These are phyloP conservation scores for Pichia sporocuriosa DNA, from an alignment of 805 yeast genomes.

Conservation along the genomic window DNA sequence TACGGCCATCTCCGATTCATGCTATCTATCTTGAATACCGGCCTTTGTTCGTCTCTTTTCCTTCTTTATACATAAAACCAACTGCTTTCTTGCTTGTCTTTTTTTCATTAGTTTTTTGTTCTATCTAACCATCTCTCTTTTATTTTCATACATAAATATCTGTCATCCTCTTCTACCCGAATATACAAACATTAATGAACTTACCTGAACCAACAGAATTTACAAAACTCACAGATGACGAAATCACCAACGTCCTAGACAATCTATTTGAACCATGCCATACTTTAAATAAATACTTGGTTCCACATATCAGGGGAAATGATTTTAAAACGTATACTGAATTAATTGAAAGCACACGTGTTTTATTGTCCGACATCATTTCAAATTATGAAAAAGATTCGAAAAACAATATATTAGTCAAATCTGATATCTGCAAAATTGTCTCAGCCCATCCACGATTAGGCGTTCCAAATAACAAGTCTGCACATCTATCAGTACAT, in stretches of 20 bases:
- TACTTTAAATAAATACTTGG: slow-evolving; percentile 33
- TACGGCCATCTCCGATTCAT: no score
- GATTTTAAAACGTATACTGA: slow-evolving; percentile 26
- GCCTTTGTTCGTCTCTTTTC: no score
- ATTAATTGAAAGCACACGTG: slow-evolving; percentile 18
- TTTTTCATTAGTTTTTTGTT: neutral
- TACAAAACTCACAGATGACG: slow-evolving; percentile 16
- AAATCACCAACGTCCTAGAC: slow-evolving; percentile 38
- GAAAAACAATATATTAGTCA: no score
- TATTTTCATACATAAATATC: no score
- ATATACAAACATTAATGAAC: neutral
- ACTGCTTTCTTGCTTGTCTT: no score
- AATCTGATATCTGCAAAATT: slow-evolving; percentile 39
- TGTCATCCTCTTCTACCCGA: neutral
- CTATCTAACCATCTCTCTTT: no score
- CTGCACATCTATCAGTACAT: slow-evolving; percentile 48
- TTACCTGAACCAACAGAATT: slow-evolving; percentile 28
- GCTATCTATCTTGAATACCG: no score
- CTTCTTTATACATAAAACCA: no score
- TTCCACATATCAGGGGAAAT: slow-evolving; percentile 24
- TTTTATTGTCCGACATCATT: no score
- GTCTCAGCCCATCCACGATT: slow-evolving; percentile 90
- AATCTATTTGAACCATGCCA: slow-evolving; percentile 63
- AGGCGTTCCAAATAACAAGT: slow-evolving; percentile 47
- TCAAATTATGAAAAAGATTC: no score